Evolutionary conservation across 1,139 yeast species (phyloP).

Genomic region (Blastobotrys buckinghamii): DNA sequence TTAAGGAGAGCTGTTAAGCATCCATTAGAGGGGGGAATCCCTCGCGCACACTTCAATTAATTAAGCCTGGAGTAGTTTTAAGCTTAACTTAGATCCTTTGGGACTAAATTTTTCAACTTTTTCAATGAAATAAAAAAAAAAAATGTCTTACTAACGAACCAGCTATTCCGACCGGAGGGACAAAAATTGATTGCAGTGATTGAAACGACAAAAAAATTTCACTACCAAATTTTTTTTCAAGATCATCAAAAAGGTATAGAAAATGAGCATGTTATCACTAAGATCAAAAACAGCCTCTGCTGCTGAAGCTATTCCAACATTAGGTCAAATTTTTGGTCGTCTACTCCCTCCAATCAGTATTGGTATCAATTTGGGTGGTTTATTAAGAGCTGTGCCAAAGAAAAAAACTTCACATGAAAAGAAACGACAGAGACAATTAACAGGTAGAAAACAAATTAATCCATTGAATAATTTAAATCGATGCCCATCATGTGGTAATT

Average conservation of each 20-base stretch:
- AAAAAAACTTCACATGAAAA: constrained; percentile 84
- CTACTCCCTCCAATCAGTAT: constrained; percentile 11
- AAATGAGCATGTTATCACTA: not conserved
- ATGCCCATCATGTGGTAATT: constrained; percentile 95
- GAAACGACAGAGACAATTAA: constrained; percentile 75
- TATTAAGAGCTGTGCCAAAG: constrained; percentile 84
- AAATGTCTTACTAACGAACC: too few relatives aligned
- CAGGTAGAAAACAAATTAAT: constrained; percentile 76
- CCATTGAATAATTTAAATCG: constrained; percentile 71
- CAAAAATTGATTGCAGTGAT: too few relatives aligned
- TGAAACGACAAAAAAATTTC: not conserved
- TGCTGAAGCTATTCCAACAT: constrained; percentile 11
- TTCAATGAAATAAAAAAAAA: too few relatives aligned
- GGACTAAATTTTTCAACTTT: not conserved
- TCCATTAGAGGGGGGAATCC: too few relatives aligned
- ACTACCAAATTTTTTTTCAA: not conserved
- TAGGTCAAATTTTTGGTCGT: constrained; percentile 18
- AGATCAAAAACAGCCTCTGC: not conserved
- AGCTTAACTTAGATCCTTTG: too few relatives aligned
- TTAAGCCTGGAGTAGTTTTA: too few relatives aligned
- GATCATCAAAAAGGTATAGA: not conserved
- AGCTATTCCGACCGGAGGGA: too few relatives aligned
- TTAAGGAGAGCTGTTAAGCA: not conserved
- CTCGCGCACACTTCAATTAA: too few relatives aligned
- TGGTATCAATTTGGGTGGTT: constrained; percentile 19